These are phyloP conservation scores for Prunus davidiana DNA, from an alignment of 306 rosid genomes.

Conservation along the genomic window DNA sequence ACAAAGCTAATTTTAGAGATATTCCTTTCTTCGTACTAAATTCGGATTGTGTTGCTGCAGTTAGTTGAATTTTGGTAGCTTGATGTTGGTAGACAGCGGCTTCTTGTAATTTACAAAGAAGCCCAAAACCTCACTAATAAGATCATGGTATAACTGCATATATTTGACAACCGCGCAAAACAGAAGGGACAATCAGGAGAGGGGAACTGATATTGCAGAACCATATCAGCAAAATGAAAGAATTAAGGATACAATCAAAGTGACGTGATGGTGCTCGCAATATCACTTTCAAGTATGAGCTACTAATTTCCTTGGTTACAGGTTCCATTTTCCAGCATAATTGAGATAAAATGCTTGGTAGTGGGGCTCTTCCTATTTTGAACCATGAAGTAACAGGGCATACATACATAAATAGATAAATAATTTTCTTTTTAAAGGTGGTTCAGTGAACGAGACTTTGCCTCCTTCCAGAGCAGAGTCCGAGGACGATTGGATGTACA, in stretches of 20 bases:
- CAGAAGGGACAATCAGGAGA: background rate
- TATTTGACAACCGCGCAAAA: background rate
- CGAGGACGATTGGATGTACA: background rate
- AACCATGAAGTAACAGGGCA: background rate
- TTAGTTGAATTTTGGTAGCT: background rate
- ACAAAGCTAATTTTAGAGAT: background rate
- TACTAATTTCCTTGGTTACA: background rate
- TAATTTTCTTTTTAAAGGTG: background rate
- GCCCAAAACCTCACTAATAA: background rate
- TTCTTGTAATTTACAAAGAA: background rate
- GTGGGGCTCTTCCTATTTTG: background rate
- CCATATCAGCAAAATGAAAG: background rate
- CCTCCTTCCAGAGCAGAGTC: background rate
- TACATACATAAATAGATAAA: background rate
- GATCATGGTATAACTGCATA: background rate
- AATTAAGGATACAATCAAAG: background rate
- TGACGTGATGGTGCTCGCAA: background rate
- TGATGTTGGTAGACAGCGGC: background rate
- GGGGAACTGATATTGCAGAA: conserved; percentile 4
- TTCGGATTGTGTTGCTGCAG: background rate
- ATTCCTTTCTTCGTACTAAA: background rate
- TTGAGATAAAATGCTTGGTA: too few relatives aligned
- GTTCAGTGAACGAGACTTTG: background rate
- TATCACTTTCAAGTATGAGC: background rate
- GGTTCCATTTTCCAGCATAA: background rate